A percentile compares a stretch with the other conserved stretches of the same genome.
These are phyloP conservation scores for Priceomyces carsonii DNA, from an alignment of 805 yeast genomes.

Conservation along the genomic window DNA sequence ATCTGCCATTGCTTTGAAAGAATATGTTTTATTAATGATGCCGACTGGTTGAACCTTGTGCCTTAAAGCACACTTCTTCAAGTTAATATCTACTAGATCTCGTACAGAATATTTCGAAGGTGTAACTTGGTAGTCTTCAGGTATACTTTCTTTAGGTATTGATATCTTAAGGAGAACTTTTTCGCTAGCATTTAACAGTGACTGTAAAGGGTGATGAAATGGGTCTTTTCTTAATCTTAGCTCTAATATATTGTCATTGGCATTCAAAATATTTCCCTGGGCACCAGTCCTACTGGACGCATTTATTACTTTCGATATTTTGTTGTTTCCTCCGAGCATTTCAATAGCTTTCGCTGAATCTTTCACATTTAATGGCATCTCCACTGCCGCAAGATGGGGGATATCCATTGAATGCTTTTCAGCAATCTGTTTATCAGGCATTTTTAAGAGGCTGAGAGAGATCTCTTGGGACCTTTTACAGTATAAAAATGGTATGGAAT, in stretches of 20 bases:
- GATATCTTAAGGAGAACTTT: conserved; percentile 59
- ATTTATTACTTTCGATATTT: conserved; percentile 44
- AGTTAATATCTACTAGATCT: conserved; percentile 37
- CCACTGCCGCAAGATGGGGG: conserved; percentile 74
- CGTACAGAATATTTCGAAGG: conserved; percentile 41
- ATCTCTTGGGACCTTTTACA: background rate
- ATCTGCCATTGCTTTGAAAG: conserved; percentile 85
- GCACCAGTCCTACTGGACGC: conserved; percentile 22
- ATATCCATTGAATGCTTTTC: conserved; percentile 64
- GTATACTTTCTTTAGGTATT: conserved; percentile 56
- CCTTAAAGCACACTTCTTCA: conserved; percentile 22
- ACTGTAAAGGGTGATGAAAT: conserved; percentile 63
- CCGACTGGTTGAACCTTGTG: conserved; percentile 61
- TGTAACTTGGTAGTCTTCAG: conserved; percentile 30
- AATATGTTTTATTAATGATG: conserved; percentile 64
- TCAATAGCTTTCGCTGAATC: conserved; percentile 62
- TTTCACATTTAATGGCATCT: conserved; percentile 71
- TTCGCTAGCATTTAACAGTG: conserved; percentile 53
- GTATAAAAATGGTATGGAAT: background rate
- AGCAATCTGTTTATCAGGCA: conserved; percentile 31
- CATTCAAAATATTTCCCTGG: conserved; percentile 17
- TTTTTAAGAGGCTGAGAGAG: background rate
- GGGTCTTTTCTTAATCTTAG: conserved; percentile 42
- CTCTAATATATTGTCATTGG: conserved; percentile 39
- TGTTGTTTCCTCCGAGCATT: conserved; percentile 65